phyloP scores from a whole-genome alignment of 352 stramenopile genomes.

The Phytophthora brassicae region DNA sequence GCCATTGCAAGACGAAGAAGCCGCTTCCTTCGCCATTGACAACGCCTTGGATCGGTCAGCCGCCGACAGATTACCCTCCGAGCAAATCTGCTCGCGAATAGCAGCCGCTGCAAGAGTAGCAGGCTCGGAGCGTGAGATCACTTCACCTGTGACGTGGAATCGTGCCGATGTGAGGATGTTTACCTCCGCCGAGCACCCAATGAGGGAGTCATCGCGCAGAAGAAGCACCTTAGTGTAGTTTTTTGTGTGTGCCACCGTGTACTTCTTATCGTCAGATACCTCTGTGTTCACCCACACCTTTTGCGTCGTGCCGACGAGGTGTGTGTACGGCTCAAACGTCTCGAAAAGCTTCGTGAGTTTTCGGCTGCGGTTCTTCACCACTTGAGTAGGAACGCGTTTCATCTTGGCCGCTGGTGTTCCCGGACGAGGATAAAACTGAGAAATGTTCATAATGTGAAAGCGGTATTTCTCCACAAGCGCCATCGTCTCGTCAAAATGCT shows the following conservation, averaged over 20 bases:
- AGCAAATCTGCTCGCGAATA: slow-evolving; percentile 57
- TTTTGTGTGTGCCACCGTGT: slow-evolving; percentile 89
- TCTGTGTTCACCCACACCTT: slow-evolving; percentile 88
- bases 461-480: slow-evolving; percentile 83
- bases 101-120: slow-evolving; percentile 47
- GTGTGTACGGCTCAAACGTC: slow-evolving; percentile 74
- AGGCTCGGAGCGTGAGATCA: slow-evolving; percentile 62
- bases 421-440: slow-evolving; percentile 91
- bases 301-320: slow-evolving; percentile 58
- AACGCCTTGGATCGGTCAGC: slow-evolving; percentile 35
- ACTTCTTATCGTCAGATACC: slow-evolving; percentile 71
- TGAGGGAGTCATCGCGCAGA: slow-evolving; percentile 65
- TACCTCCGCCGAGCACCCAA: slow-evolving; percentile 72
- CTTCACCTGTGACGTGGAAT: slow-evolving; percentile 76
- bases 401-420: slow-evolving; percentile 91
- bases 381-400: slow-evolving; percentile 80
- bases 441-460: slow-evolving; percentile 94
- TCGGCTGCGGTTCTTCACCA: slow-evolving; percentile 90
- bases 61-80: slow-evolving; percentile 33
- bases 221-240: slow-evolving; percentile 93
- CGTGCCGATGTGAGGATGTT: slow-evolving; percentile 50
- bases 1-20: slow-evolving; percentile 24
- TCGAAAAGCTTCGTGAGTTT: slow-evolving; percentile 88
- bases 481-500: slow-evolving; percentile 90
- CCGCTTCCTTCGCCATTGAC: slow-evolving; percentile 23